These are phyloP conservation scores for Suillus subaureus DNA, from an alignment of 768 basidiomycete genomes.

Conservation along the genomic window DNA sequence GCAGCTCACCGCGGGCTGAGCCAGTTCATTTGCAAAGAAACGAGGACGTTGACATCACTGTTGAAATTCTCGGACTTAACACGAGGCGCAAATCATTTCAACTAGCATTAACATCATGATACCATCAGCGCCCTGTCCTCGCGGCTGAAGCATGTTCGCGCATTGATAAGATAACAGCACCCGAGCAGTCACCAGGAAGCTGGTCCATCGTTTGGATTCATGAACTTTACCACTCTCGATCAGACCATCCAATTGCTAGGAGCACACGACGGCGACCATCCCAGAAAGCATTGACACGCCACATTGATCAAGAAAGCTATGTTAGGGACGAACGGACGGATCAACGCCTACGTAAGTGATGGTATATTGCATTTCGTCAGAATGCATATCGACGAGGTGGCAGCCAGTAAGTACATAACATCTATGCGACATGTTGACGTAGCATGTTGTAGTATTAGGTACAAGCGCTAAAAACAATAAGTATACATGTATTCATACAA, in stretches of 20 bases:
- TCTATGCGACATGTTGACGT: background rate
- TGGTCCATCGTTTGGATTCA: background rate
- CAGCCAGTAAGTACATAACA: background rate
- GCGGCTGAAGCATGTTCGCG: background rate
- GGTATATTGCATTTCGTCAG: background rate
- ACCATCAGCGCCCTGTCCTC: background rate
- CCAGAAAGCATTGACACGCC: background rate
- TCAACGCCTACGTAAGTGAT: background rate
- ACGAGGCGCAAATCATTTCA: background rate
- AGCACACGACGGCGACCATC: background rate
- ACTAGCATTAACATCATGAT: background rate
- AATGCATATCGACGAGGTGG: background rate
- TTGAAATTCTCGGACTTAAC: background rate
- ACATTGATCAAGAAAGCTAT: conserved; percentile 1
- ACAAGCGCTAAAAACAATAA: background rate
- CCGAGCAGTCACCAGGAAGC: background rate
- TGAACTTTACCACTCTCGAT: background rate
- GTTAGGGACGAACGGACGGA: background rate
- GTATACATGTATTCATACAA: background rate
- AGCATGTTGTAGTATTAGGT: background rate
- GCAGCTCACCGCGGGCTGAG: background rate
- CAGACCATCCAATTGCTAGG: background rate
- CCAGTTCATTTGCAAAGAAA: background rate
- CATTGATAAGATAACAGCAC: background rate
- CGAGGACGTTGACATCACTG: background rate